Evolutionary conservation across 805 yeast genomes (phyloP).

Genomic region (Ogataea ganodermae): DNA sequence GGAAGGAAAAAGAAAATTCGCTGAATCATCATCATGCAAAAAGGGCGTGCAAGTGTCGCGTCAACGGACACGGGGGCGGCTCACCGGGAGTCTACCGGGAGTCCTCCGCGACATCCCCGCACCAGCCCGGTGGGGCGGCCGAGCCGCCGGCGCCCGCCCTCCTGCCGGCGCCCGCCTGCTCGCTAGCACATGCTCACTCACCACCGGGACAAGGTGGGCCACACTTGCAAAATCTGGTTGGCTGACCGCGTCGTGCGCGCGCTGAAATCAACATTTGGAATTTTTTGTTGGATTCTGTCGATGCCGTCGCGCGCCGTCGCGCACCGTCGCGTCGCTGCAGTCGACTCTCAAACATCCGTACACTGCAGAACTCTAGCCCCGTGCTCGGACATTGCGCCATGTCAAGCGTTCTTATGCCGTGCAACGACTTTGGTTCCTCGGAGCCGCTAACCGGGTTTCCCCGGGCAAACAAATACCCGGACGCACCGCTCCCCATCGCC

Average conservation of each 20-base stretch:
- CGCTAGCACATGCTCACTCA: not conserved
- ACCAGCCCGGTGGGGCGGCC: too few species aligned
- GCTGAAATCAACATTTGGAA: not conserved
- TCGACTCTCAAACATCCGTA: not conserved
- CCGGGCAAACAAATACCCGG: too few species aligned
- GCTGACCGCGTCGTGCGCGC: constrained; percentile 4
- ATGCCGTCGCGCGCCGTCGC: not conserved
- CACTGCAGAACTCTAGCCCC: not conserved
- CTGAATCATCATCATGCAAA: not conserved
- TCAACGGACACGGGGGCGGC: not conserved
- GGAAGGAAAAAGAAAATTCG: constrained; percentile 5
- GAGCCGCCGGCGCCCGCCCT: too few species aligned
- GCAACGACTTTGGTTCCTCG: too few species aligned
- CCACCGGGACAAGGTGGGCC: not conserved
- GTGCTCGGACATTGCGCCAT: not conserved
- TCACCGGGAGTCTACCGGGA: too few species aligned
- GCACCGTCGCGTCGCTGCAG: not conserved
- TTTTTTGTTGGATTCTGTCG: constrained; percentile 9
- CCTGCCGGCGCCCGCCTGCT: too few species aligned
- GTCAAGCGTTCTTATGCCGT: constrained; percentile 1
- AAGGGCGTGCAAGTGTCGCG: not conserved
- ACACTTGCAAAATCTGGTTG: constrained; percentile 3
- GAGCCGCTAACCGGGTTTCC: too few species aligned
- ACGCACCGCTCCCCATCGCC: too few species aligned
- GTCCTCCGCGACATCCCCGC: too few species aligned